These are phyloP conservation scores for Letharia lupina DNA, from an alignment of 495 filamentous ascomycete genomes.

Conservation along the genomic window DNA sequence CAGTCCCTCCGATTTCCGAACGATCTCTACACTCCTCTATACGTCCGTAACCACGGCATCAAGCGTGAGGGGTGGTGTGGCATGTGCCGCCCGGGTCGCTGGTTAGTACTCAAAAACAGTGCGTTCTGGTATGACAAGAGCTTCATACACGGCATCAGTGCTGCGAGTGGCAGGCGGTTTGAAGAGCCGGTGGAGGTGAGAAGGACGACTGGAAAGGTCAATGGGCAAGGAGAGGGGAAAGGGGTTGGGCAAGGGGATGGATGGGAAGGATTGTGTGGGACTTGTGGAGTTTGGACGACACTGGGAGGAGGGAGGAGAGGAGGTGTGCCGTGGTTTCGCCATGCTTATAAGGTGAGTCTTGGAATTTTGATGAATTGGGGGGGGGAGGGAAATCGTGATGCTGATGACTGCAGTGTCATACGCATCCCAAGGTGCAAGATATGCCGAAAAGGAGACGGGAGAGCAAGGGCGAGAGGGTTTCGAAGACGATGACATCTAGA, in stretches of 20 bases:
- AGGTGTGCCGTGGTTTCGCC: conserved; percentile 76
- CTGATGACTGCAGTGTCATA: conserved; percentile 52
- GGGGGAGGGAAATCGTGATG: conserved; percentile 6
- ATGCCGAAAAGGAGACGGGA: conserved; percentile 62
- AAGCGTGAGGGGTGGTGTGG: conserved; percentile 81
- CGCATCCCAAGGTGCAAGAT: conserved; percentile 66
- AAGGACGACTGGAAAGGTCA: conserved; percentile 29
- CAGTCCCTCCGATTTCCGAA: conserved; percentile 71
- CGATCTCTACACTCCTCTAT: conserved; percentile 64
- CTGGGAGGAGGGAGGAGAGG: conserved; percentile 79
- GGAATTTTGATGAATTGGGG: background rate
- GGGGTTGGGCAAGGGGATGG: conserved; percentile 63
- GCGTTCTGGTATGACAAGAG: conserved; percentile 84
- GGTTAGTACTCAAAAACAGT: conserved; percentile 75
- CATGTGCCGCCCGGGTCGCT: conserved; percentile 72
- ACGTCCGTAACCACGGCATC: conserved; percentile 72
- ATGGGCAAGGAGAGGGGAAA: conserved; percentile 59
- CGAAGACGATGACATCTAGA: background rate
- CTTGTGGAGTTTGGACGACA: conserved; percentile 70
- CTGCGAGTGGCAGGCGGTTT: conserved; percentile 64
- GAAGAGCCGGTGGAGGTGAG: conserved; percentile 26
- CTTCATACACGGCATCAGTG: conserved; percentile 73
- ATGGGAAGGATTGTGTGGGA: conserved; percentile 72
- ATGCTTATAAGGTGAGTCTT: conserved; percentile 66
- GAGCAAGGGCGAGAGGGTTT: background rate